Base-by-base conservation (phyloP, 2,329 filamentous ascomycete species). In the Cladophialophora yegresii region DNA sequence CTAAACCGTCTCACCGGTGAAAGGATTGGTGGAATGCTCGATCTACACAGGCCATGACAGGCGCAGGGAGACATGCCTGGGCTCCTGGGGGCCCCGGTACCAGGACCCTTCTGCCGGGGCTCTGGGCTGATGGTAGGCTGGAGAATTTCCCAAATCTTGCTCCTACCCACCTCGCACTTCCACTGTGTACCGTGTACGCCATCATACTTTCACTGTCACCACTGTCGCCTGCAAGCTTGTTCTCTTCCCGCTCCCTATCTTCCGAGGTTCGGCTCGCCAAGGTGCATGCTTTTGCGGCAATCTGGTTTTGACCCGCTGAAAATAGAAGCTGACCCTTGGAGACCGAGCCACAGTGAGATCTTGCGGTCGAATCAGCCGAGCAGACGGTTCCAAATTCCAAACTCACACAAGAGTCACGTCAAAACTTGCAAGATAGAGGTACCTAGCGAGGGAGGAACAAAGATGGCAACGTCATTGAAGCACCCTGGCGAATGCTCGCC, bases 191-290 rank as follows among this genome's bases (percentile, higher is more conserved):
- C 16, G 26, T 3, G 20, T 33, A 33, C 51, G 51, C 26, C 28
- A 54, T 33, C 43, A 23, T 13, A 20, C 51, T 36, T 43, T 49
- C 50, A 22, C 9, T 40, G 10, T 16, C 26, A 12, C 13, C 50
- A 22, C 9, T 40, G 10, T 16, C 26, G 30, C 13, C 20, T 30
- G 36, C 23, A 49, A 20, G 33, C 40, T 40, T 36, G 20, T 10
- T 13, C 51, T 36, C 53, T 54, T 51, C 54, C 60, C 60, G 54
- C 43, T 51, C 45, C 32, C 47, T 20, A 50, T 40, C 57, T 59
- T 59, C 62, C 62, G 62, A 61, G 55, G 62, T 64, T 61, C 62
- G 57, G 36, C 57, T 61, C 45, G 53, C 57, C 57, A 51, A 40
- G 53, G 56, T 53, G 49, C 50, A 53, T n/a, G 30, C 23, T 51